Base-by-base conservation (phyloP, 345 rosid species). In the Euphorbia pulcherrima region DNA sequence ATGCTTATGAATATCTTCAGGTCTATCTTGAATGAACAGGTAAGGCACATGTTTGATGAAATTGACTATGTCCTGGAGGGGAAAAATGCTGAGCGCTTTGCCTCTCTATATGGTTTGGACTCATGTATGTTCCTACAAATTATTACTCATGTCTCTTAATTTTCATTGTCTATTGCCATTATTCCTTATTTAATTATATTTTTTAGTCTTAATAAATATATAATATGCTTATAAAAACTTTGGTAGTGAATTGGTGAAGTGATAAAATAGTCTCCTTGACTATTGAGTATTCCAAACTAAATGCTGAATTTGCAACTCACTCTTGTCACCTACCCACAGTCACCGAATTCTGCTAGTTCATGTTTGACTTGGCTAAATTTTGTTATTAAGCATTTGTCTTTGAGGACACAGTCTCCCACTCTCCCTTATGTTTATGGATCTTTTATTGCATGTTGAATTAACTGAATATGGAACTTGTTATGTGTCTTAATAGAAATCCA, bases 1-100 rank as follows among this genome's bases (percentile, higher is more conserved):
- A 77, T 74, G 72, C 86, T 82, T 70, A 75, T 68, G 60, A 74
- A 80, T 69, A 40, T 77, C 79, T 79, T 80, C 75, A 79, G 79
- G 75, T 75, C 74, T 83, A 70, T 85, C 80, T 84, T 82, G 70
- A 72, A 77, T 86, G 79, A 76, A 83, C 88, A 94, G 99, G 97
- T 94, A 67, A 85, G 99, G 74, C 97, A 94, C 84, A 94, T 94
- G 99, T 94, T 94, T 73, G 97, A 89, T 44, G 99, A 94, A 80
- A 94, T 89, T 62, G 96, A 94, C 80, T 94, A 94, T 62, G 27
- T 94, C 63, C 79, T 77, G 21, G 96, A 94, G 82, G 99, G 90
- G 56, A 82, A 85, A 85, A 91, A 91, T 85, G 99, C 99, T 59
- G 99, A 91, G 71, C 87, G 85, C 73, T 94, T 94, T 81, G 92